phyloP scores from a whole-genome alignment of 495 filamentous ascomycete genomes.

The Aspergillus cristatus region DNA sequence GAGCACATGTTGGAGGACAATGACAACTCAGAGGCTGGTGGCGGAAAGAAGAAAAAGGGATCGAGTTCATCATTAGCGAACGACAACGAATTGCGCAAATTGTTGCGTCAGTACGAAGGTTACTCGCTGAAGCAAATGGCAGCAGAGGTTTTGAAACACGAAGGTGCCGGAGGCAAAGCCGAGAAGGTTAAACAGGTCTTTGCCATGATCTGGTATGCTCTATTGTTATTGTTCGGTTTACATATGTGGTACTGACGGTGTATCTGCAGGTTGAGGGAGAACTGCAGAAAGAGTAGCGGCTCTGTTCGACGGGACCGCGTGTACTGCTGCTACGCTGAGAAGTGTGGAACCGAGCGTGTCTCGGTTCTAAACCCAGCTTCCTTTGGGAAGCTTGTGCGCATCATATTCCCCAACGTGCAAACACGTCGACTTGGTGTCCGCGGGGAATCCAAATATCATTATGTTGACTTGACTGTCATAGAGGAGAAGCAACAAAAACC shows the following conservation, averaged over 20 bases:
- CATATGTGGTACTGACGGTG: slow-evolving; percentile 9
- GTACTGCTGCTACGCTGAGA: slow-evolving; percentile 83
- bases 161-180: slow-evolving; percentile 63
- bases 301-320: slow-evolving; percentile 88
- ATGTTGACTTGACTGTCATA: slow-evolving; percentile 73
- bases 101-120: slow-evolving; percentile 67
- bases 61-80: slow-evolving; percentile 72
- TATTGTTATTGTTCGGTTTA: background rate
- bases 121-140: slow-evolving; percentile 76
- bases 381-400: slow-evolving; percentile 92
- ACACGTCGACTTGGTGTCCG: slow-evolving; percentile 86
- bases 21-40: slow-evolving; percentile 52
- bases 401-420: slow-evolving; percentile 90
- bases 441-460: slow-evolving; percentile 98
- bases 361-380: slow-evolving; percentile 91
- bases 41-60: slow-evolving; percentile 50
- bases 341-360: slow-evolving; percentile 85
- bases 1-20: slow-evolving; percentile 55
- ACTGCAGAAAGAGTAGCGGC: slow-evolving; percentile 68
- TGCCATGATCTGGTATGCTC: slow-evolving; percentile 91
- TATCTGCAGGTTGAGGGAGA: slow-evolving; percentile 62
- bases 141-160: slow-evolving; percentile 61
- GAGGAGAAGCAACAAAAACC: slow-evolving; percentile 40
- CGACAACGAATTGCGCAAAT: slow-evolving; percentile 81
- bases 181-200: slow-evolving; percentile 96